These are phyloP conservation scores for Termitomyces sp. DNA, from an alignment of 768 basidiomycete species.

Conservation along the genomic window DNA sequence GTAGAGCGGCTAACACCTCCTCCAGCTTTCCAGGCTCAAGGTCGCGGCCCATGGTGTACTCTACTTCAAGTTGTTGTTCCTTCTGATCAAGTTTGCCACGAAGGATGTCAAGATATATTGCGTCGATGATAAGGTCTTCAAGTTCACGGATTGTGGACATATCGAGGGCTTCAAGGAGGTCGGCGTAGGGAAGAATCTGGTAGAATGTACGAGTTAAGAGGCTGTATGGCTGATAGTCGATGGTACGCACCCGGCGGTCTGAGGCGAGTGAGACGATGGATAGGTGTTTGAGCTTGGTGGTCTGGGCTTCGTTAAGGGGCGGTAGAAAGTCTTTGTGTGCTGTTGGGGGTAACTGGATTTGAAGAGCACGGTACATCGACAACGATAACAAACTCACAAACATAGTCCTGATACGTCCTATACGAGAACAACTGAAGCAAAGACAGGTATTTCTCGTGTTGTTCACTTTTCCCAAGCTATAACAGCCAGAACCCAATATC, in stretches of 20 bases:
- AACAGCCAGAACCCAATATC: not conserved
- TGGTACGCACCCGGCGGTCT: constrained; percentile 62
- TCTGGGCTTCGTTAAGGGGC: constrained; percentile 66
- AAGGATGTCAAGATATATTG: constrained; percentile 88
- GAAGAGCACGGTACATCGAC: not conserved
- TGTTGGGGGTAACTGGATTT: constrained; percentile 24
- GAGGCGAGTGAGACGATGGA: constrained; percentile 84
- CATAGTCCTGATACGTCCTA: constrained; percentile 81
- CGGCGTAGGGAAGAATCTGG: constrained; percentile 80
- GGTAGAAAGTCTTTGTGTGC: constrained; percentile 69
- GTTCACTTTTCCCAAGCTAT: constrained; percentile 67
- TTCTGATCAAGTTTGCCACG: constrained; percentile 94
- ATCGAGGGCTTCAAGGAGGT: constrained; percentile 67
- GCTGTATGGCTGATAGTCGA: not conserved
- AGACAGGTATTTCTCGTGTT: constrained; percentile 55
- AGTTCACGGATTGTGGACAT: constrained; percentile 82
- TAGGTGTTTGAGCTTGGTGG: constrained; percentile 88
- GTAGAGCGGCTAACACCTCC: constrained; percentile 54
- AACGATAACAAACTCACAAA: constrained; percentile 43
- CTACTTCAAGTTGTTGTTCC: constrained; percentile 83
- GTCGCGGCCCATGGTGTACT: constrained; percentile 91
- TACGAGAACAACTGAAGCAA: constrained; percentile 89
- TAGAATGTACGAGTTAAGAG: not conserved
- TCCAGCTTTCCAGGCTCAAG: constrained; percentile 73
- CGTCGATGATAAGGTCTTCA: constrained; percentile 96